Base-by-base conservation (phyloP, 1,284 basidiomycete genomes). In the Peniophora sp. region DNA sequence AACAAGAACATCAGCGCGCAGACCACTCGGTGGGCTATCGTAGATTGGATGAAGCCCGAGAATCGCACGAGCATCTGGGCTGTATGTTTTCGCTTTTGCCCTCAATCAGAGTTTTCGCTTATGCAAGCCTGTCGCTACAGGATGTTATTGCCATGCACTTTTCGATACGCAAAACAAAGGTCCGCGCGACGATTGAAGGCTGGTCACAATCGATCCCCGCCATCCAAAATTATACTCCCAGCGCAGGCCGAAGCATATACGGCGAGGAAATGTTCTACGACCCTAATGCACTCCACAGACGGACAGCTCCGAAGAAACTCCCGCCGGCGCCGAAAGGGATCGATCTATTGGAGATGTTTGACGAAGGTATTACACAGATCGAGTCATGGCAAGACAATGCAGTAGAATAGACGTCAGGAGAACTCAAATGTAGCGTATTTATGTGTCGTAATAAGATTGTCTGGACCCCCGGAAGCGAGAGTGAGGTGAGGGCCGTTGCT, bases 81-180 rank as follows among this genome's bases (percentile, higher is more conserved):
- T 50, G 76, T 77, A 53, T 50, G 69, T 62, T 20, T 11, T 10
- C 3, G n/a, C 16, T 8, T 5, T 8, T 41, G 38, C 38, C 16
- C 38, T 20, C 38, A 6, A 5, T 32, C 5, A 32, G 6, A 8
- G 38, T 8, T n/a, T 38, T 41, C 17, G 27, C 20, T 34, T n/a
- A n/a, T n/a, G n/a, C n/a, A n/a, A n/a, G n/a, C n/a, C 8, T 45
- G 38, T 39, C 22, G 35, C 39, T 41, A 11, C 54, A 77, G 77
- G 74, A 77, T 52, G 73, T 78, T 47, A 77, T 78, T 53, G 64
- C 61, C 32, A 72, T 70, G 16, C 76, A 78, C 53, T 78, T 77
- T 56, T 65, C 61, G 27, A 69, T 73, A 45, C 67, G 69, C 48
- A 62, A 68, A 36, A 59, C 66, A 43, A 66, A 63, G 52, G 75